Evolutionary conservation across 805 yeast genomes (phyloP), one percentile per base, ranked within the genome.

Genomic region (Tetrapisispora taiwanensis): DNA sequence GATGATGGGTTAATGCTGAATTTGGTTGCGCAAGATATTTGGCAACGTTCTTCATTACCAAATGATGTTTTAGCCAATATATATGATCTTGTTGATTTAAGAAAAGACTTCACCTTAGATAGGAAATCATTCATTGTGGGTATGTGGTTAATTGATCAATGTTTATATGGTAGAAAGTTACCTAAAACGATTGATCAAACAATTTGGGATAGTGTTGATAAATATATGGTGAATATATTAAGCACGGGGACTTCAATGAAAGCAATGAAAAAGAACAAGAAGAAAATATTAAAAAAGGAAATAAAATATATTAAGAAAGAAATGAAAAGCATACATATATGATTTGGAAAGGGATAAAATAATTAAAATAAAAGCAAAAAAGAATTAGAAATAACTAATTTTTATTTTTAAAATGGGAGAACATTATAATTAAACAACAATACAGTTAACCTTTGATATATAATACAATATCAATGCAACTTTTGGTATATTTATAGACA

Each of bases 91-190:
- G 90, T 89, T 5, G 86, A 75, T 58, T 72, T 65, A 44, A 61
- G 79, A 51, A 62, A 68, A 38, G 92, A 84, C 59, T 95, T 95
- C 0, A 76, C 84, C 1, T 67, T 92, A 44, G 82, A 80, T 52
- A 76, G 85, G 48, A 81, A 79, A 31, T 90, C 89, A 50, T 92
- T 92, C 55, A 67, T 90, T 28, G 90, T 89, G n/a, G 98, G 98
- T 0, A 89, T 85, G 84, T 92, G 98, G 98, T 65, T 89, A 4
- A 89, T 92, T 2, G 99, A 92, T 62, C 98, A 92, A 64, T 85
- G 96, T 58, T 69, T 92, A 13, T 92, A 90, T 59, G 98, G 98
- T 0, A 71, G 95, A 33, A 92, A 92, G 60, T 66, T 92, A 40
- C 97, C 98, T 0, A 72, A 75, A 47, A 64, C 64, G 32, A 75